Evolutionary conservation across 192 early-diverging fungal genomes (phyloP).

Genomic region (Dispira simplex): DNA sequence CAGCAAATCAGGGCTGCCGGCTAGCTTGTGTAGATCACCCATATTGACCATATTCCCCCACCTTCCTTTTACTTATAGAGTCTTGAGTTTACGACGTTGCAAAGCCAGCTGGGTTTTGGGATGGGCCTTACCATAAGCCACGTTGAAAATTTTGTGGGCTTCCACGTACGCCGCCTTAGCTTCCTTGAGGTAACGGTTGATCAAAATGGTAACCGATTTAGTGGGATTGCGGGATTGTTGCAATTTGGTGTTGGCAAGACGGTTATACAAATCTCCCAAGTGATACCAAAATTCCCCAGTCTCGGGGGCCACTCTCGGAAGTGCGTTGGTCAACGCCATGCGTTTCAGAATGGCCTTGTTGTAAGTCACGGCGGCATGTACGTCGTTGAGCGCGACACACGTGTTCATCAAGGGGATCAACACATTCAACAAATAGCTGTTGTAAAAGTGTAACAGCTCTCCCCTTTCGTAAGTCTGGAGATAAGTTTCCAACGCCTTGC

Average conservation of each 20-base stretch:
- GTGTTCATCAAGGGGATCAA: conserved; percentile 21
- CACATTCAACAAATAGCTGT: conserved; percentile 24
- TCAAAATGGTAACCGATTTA: conserved; percentile 22
- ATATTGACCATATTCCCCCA: too few species aligned
- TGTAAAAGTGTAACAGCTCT: conserved; percentile 28
- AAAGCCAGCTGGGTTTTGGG: conserved; percentile 18
- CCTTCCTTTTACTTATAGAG: too few species aligned
- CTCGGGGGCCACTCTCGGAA: conserved; percentile 37
- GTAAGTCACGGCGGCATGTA: conserved; percentile 18
- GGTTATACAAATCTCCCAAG: conserved; percentile 37
- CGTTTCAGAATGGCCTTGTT: conserved; percentile 22
- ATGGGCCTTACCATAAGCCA: conserved; percentile 26
- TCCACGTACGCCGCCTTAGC: conserved; percentile 19
- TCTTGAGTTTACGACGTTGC: conserved; percentile 2
- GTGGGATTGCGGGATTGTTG: conserved; percentile 24
- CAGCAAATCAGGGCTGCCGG: too few species aligned
- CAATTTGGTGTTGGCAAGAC: conserved; percentile 26
- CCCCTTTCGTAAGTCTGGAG: conserved; percentile 28
- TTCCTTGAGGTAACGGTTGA: conserved; percentile 24
- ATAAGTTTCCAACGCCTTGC: conserved; percentile 26
- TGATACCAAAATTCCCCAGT: conserved; percentile 37
- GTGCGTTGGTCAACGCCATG: conserved; percentile 27
- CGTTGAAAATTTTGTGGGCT: conserved; percentile 13
- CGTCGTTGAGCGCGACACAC: conserved; percentile 13
- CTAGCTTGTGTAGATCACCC: too few species aligned